Evolutionary conservation across 371 early-diverging fungal species (phyloP).

Genomic region (Sanchytrium tribonematis): DNA sequence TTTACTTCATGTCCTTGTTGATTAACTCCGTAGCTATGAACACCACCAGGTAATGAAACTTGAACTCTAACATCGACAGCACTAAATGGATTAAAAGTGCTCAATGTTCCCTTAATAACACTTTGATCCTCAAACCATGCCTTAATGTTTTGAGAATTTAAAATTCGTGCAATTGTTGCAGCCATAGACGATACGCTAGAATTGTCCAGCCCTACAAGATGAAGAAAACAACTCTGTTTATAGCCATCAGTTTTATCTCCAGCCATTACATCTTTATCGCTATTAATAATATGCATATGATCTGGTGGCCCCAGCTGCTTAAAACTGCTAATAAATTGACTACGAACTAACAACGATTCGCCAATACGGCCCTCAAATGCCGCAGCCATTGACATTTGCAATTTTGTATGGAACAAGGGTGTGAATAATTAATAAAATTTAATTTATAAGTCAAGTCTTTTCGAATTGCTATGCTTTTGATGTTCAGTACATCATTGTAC

Average conservation of each 20-base stretch:
- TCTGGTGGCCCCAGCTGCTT: background rate
- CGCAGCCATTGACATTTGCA: background rate
- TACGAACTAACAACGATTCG: background rate
- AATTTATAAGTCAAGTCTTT: too few relatives aligned
- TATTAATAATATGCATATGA: background rate
- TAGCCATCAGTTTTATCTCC: background rate
- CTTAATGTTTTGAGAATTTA: background rate
- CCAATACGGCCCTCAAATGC: background rate
- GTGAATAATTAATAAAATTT: too few relatives aligned
- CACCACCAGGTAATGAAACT: slow-evolving; percentile 86
- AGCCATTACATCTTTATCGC: background rate
- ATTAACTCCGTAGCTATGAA: slow-evolving; percentile 64
- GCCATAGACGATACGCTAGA: background rate
- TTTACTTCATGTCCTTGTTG: slow-evolving; percentile 19
- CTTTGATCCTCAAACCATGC: slow-evolving; percentile 1
- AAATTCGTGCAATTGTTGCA: background rate
- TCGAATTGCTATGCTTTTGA: too few relatives aligned
- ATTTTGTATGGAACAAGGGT: too few relatives aligned
- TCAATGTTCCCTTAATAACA: slow-evolving; percentile 10
- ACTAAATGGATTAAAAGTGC: slow-evolving; percentile 82
- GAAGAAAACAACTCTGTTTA: background rate
- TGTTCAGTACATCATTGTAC: too few relatives aligned
- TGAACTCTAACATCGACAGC: slow-evolving; percentile 86
- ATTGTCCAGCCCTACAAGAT: background rate
- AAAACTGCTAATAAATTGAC: background rate